Base-by-base conservation (phyloP, 805 yeast genomes). In the Yamadazyma nakazawae region DNA sequence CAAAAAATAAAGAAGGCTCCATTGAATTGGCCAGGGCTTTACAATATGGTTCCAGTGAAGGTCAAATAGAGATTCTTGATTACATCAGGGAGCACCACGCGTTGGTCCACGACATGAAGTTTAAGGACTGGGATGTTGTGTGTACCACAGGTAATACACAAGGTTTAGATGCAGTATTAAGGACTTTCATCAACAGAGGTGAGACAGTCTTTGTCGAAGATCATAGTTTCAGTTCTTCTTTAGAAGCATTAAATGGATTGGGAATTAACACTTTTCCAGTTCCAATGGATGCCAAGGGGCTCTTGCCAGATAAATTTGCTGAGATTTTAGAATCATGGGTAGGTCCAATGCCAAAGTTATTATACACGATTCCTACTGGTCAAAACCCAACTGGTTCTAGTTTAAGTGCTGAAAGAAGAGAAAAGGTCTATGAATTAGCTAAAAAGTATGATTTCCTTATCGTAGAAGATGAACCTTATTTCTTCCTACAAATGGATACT, bases 301-400 rank as follows among this genome's bases (percentile, higher is more conserved):
- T 89, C 43, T 66, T 84, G 43, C 96, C 96, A 12, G 84, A 80
- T 50, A 78, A 79, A 42, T 72, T 92, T 46, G 91, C 75, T 34
- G 56, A 63, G 10, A 65, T 83, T 43, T 69, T 92, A 58, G 78
- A 75, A 51, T 71, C 77, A 61, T 91, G 97, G 97, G 74, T 75
- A 12, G 83, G 71, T 46, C 78, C 80, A 49, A 82, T 82, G 67
- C 98, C 98, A 55, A 89, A 85, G 67, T 72, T 92, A 50, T 74
- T 92, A 57, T 94, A 94, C 79, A 83, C 94, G 35, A 88, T 92
- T 58, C 85, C 94, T 54, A 94, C 98, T 8, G 99, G 99, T 52
- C 98, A 94, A 74, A 92, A 92, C 77, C 99, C 99, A 53, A 91
- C 97, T 16, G 99, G 99, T 34, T 83, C 96, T 3, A 86, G 89